Base-by-base conservation (phyloP, 2,329 filamentous ascomycete species). In the Talaromyces sp. region DNA sequence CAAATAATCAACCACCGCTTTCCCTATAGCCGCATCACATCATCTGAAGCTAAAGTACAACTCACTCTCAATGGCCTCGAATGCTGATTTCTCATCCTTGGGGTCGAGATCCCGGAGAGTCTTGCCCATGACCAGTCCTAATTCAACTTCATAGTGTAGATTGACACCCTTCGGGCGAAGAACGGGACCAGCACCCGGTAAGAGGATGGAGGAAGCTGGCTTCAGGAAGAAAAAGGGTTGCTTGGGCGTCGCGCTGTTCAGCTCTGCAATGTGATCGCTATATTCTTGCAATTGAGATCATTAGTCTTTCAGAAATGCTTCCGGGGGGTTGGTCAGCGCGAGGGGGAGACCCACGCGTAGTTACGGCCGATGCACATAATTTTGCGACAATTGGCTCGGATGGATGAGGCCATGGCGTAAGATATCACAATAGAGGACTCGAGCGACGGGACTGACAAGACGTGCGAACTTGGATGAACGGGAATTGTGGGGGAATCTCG, bases 171-270 rank as follows among this genome's bases (percentile, higher is more conserved):
- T 84, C 39, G 94, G 94, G 40, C 88, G 85, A 63, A 96, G 82
- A 43, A 96, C 86, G 3, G 92, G 87, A 1, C 92, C 92, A 51
- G 86, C 83, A 24, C 85, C 83, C 0, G 91, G 91, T 19, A 89
- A 81, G 3, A 97, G 83, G 64, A 99, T 90, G 3, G 91, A 90
- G 36, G 89, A 90, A 0, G 92, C 78, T 1, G 94, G 94, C 82
- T 99, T 99, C 64, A 97, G 84, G 82, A 99, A 99, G 86, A 97
- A 99, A 79, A 99, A 97, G 22, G 94, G 94, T 75, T 97, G 91
- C 74, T 94, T 95, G 46, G 94, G 94, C 61, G 86, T 86, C 55
- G 82, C 81, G 75, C 88, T 96, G 75, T 91, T 91, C 63, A 99
- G 84, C 79, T 99, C 94, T 59, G 88, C 85, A 70, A 97, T 88